Conservation (phyloP, 148 eudicot species). For the Nyssa sinensis region DNA sequence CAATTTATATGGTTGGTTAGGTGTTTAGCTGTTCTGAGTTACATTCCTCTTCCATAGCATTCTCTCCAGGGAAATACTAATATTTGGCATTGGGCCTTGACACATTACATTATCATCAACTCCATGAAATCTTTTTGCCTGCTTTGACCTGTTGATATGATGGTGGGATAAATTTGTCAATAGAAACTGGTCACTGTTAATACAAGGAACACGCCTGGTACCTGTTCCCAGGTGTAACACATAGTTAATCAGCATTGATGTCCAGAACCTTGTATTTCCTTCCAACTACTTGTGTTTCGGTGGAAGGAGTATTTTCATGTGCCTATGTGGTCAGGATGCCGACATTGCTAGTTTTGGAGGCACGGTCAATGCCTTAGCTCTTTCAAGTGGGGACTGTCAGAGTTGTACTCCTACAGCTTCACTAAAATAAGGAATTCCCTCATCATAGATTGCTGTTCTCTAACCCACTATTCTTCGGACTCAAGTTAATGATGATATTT, state of each 20-base stretch:
- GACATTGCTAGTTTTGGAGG: background rate
- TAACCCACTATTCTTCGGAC: background rate
- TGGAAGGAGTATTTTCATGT: background rate
- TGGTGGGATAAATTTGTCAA: background rate
- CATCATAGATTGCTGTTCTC: background rate
- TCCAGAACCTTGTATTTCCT: background rate
- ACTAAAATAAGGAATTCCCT: background rate
- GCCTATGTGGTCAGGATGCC: background rate
- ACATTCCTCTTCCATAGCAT: background rate
- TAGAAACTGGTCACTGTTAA: background rate
- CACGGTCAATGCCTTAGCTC: background rate
- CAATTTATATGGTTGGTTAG: no score
- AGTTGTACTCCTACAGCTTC: background rate
- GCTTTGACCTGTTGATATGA: background rate
- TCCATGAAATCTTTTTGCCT: no score
- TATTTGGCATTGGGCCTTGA: background rate
- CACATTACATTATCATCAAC: no score
- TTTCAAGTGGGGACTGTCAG: background rate
- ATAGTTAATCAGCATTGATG: background rate
- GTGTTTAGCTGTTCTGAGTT: background rate
- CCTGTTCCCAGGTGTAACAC: background rate
- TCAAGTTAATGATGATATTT: background rate
- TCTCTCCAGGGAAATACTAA: background rate
- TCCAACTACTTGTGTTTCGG: background rate
- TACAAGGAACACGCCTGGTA: background rate